Evolutionary conservation across 345 rosid species (phyloP).

Genomic region (Microthlaspi erraticum): DNA sequence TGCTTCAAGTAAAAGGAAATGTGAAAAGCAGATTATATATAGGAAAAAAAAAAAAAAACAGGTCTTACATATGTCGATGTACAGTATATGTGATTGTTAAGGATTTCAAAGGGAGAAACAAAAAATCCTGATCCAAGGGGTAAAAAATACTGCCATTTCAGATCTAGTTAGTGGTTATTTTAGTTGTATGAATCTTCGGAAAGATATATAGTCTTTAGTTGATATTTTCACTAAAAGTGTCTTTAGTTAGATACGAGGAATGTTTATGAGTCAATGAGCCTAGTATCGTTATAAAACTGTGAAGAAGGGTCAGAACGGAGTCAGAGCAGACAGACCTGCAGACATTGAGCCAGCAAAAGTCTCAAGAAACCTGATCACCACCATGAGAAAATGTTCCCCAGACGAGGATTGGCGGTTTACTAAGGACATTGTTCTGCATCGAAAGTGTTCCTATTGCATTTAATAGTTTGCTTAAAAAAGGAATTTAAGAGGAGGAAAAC

Average conservation of each 20-base stretch:
- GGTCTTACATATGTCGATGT: conserved; percentile 1
- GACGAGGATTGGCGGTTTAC: conserved; percentile 65
- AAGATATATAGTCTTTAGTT: conserved; percentile 5
- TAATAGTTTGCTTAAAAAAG: conserved; percentile 9
- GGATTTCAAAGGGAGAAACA: background rate
- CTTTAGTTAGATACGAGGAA: conserved; percentile 3
- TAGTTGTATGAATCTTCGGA: conserved; percentile 3
- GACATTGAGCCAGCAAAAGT: conserved; percentile 96
- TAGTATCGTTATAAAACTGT: conserved; percentile 15
- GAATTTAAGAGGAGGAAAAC: background rate
- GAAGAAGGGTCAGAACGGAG: background rate
- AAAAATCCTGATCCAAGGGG: conserved; percentile 2
- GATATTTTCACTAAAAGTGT: conserved; percentile 11
- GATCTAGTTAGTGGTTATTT: conserved; percentile 4
- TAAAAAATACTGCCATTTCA: background rate
- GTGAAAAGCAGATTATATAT: background rate
- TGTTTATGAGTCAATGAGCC: conserved; percentile 1
- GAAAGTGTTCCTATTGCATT: background rate
- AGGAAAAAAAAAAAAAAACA: conserved; percentile 1
- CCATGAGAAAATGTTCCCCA: conserved; percentile 72
- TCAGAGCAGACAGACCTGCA: conserved; percentile 59
- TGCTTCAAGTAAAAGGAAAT: conserved; percentile 3
- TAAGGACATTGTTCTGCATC: conserved; percentile 87
- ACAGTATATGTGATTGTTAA: background rate
- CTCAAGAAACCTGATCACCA: conserved; percentile 89